These are phyloP conservation scores for Tulasnella sp. DNA, from an alignment of 768 basidiomycete species.

Conservation along the genomic window DNA sequence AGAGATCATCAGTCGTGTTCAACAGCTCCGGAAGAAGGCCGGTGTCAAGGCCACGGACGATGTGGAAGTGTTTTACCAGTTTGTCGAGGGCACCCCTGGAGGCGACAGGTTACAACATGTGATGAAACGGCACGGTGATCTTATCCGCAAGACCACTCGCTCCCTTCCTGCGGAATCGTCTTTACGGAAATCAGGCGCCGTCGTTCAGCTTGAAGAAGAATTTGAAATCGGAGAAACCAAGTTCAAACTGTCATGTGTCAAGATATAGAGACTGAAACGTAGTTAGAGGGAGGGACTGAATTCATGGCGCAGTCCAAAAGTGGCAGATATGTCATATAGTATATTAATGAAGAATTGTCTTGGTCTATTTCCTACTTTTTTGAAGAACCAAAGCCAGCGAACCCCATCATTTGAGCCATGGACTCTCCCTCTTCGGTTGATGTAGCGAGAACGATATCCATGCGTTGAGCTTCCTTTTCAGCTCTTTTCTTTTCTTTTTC, in stretches of 20 bases:
- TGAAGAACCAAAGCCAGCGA: conserved; percentile 81
- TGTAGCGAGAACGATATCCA: conserved; percentile 51
- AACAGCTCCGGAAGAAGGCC: conserved; percentile 92
- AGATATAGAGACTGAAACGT: conserved; percentile 37
- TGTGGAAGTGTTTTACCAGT: conserved; percentile 78
- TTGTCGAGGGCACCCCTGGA: conserved; percentile 62
- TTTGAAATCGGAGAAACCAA: conserved; percentile 79
- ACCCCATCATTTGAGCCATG: conserved; percentile 85
- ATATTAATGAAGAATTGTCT: not conserved
- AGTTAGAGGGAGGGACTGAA: not conserved
- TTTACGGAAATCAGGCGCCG: conserved; percentile 46
- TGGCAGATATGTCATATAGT: not conserved
- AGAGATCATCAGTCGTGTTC: conserved; percentile 87
- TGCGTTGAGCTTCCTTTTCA: conserved; percentile 64
- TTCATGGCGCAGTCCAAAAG: not conserved
- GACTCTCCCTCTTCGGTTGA: conserved; percentile 42
- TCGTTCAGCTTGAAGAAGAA: conserved; percentile 74
- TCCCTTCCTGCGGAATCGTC: conserved; percentile 60
- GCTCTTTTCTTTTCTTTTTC: conserved; percentile 79
- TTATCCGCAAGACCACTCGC: conserved; percentile 71
- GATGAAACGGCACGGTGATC: conserved; percentile 59
- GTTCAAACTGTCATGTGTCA: conserved; percentile 66
- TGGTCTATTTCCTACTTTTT: conserved; percentile 54
- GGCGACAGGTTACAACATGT: conserved; percentile 54
- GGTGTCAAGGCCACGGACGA: conserved; percentile 94